Evolutionary conservation across 2,329 filamentous ascomycete genomes (phyloP).

Genomic region (Colletotrichum sp.): DNA sequence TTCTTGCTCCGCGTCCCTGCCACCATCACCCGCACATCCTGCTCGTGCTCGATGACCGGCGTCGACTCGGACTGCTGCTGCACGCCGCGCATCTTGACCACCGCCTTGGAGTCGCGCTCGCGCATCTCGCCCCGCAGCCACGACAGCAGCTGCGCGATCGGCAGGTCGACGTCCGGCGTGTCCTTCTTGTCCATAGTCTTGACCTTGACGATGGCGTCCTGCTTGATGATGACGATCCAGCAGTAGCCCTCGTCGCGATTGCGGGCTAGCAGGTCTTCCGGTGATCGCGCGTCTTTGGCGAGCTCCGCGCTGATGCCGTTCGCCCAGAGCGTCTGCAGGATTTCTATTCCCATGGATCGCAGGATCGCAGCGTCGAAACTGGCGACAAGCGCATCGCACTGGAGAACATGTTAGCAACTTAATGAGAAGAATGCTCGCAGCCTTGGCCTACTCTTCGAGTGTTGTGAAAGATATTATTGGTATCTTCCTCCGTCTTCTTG

Average conservation of each 20-base stretch:
- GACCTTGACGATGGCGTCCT: constrained; percentile 77
- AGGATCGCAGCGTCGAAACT: constrained; percentile 83
- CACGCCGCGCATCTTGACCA: constrained; percentile 43
- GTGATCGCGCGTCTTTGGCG: constrained; percentile 76
- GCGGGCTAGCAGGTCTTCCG: constrained; percentile 79
- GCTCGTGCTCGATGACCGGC: constrained; percentile 48
- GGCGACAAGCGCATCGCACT: constrained; percentile 89
- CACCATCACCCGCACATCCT: constrained; percentile 85
- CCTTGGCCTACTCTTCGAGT: not conserved
- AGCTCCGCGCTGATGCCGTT: constrained; percentile 89
- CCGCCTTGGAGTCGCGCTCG: constrained; percentile 72
- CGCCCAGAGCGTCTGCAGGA: constrained; percentile 81
- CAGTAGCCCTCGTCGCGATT: constrained; percentile 80
- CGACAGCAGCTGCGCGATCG: constrained; percentile 72
- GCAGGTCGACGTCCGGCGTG: constrained; percentile 75
- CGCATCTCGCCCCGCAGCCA: constrained; percentile 85
- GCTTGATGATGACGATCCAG: constrained; percentile 91
- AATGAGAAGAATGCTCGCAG: rapidly evolving
- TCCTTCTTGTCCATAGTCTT: constrained; percentile 80
- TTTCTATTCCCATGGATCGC: constrained; percentile 75
- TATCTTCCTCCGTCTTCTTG: constrained; percentile 74
- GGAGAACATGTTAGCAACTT: not conserved
- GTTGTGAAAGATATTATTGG: constrained; percentile 58
- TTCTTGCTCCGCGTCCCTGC: constrained; percentile 88
- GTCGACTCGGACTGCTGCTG: constrained; percentile 35